phyloP scores from a whole-genome alignment of 1,284 basidiomycete species.

The Takashimella tepidaria region DNA sequence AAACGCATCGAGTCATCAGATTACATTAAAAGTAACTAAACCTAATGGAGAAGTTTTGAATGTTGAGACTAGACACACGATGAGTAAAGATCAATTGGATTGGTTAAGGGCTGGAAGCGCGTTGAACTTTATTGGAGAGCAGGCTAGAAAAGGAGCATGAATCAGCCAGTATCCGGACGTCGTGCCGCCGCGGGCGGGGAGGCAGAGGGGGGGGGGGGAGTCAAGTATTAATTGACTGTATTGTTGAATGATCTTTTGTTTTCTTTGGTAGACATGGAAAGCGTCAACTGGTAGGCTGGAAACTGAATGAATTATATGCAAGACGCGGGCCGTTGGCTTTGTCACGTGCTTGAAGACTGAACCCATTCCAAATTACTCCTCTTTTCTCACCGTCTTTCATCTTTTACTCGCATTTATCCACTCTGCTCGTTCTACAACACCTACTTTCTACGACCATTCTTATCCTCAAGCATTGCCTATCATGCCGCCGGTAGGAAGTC shows the following conservation, averaged over 20 bases:
- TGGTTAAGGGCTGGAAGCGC: constrained; percentile 84
- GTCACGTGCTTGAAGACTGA: not conserved
- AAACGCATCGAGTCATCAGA: constrained; percentile 52
- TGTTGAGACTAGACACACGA: constrained; percentile 74
- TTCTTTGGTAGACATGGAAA: too few relatives aligned
- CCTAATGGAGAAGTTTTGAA: constrained; percentile 59
- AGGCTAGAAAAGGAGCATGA: constrained; percentile 21
- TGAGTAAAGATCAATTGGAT: constrained; percentile 80
- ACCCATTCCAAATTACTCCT: not conserved
- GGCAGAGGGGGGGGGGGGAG: not conserved
- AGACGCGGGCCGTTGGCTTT: too few relatives aligned
- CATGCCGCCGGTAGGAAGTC: constrained; percentile 19
- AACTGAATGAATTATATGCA: too few relatives aligned
- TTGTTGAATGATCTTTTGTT: too few relatives aligned
- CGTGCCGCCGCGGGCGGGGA: constrained; percentile 4
- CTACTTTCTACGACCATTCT: not conserved
- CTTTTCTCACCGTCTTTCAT: not conserved
- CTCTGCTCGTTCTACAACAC: not conserved
- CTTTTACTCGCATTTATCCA: not conserved
- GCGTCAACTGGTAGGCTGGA: too few relatives aligned
- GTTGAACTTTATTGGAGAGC: constrained; percentile 58
- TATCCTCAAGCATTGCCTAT: not conserved
- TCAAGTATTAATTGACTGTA: not conserved
- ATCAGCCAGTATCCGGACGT: too few relatives aligned
- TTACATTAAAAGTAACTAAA: constrained; percentile 63